Conservation (phyloP, 1,284 basidiomycete genomes). For the Golubevia sp. region DNA sequence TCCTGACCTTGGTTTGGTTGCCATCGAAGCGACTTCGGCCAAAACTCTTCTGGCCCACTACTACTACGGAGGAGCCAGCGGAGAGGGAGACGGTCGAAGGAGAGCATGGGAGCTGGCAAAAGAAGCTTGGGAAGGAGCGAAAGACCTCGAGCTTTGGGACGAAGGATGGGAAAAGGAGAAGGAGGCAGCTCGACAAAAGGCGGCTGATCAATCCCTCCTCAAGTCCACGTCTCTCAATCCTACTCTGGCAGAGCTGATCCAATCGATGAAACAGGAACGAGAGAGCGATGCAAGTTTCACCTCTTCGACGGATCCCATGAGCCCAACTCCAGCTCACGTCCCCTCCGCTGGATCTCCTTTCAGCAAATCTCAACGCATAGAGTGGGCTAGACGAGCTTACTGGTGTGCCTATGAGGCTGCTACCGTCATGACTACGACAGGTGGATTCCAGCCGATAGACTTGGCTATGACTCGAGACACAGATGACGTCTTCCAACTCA, state of each 20-base stretch:
- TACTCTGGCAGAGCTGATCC: neutral
- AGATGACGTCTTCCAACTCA: neutral
- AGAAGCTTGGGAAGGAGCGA: neutral
- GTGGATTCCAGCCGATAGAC: slow-evolving; percentile 22
- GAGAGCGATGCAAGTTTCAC: neutral
- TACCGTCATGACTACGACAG: slow-evolving; percentile 39
- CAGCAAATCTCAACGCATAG: slow-evolving; percentile 34
- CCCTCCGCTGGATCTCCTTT: slow-evolving; percentile 12
- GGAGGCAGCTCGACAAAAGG: neutral
- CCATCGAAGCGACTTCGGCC: slow-evolving; percentile 44
- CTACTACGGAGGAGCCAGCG: slow-evolving; percentile 24
- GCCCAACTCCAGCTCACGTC: neutral
- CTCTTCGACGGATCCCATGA: no score
- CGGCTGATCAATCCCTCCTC: neutral
- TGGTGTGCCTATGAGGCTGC: slow-evolving; percentile 40
- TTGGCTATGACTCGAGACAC: neutral
- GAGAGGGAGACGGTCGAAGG: neutral
- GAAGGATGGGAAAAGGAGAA: neutral
- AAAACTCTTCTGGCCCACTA: slow-evolving; percentile 41
- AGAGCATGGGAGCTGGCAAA: neutral
- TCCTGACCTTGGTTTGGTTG: slow-evolving; percentile 27
- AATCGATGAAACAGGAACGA: neutral
- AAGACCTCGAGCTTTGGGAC: neutral
- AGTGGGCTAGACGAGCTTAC: slow-evolving; percentile 44
- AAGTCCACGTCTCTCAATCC: neutral